Evolutionary conservation across 306 rosid genomes (phyloP), one percentile per base, ranked within the genome.

Genomic region (Malus fusca): DNA sequence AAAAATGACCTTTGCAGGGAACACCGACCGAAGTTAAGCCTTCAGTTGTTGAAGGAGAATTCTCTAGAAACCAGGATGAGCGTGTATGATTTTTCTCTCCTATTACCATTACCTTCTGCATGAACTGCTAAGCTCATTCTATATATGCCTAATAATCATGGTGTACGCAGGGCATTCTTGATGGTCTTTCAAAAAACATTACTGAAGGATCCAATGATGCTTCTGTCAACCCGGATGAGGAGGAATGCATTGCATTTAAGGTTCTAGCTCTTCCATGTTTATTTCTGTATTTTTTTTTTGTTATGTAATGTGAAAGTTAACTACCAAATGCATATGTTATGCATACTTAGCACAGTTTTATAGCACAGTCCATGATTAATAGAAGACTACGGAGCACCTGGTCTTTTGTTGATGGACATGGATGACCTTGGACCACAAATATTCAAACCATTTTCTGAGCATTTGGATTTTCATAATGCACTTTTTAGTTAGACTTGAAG

Each of bases 11-110:
- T 77, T 75, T 81, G 84, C 84, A 94, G 98, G 96, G 86, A 78
- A 81, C 88, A 37, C 85, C 88, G 77, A 51, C 86, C 69, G 97
- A 94, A 74, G 84, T 86, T 82, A 94, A 94, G 83, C 98, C 97
- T 21, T 69, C 83, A 73, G 72, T 86, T 72, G 80, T 73, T 55
- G 91, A 87, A 77, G 81, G 82, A 69, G 90, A 86, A 75, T 82
- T 85, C 75, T 84, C 82, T 13, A 79, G 80, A 74, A 75, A 84
- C 84, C 91, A 75, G 80, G 88, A 88, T 67, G 88, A 87, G 80
- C 88, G 71, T 67, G 98, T 94, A 87, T 72, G 71, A 59, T 69
- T 53, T 77, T 76, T 73, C 11, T 42, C 26, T 11, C 30, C 72
- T 18, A 5, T 73, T 76, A 35, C 69, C 76, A 68, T 67, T 74